Conservation (phyloP, 2,329 filamentous ascomycete species). For the Dothistroma septosporum region DNA sequence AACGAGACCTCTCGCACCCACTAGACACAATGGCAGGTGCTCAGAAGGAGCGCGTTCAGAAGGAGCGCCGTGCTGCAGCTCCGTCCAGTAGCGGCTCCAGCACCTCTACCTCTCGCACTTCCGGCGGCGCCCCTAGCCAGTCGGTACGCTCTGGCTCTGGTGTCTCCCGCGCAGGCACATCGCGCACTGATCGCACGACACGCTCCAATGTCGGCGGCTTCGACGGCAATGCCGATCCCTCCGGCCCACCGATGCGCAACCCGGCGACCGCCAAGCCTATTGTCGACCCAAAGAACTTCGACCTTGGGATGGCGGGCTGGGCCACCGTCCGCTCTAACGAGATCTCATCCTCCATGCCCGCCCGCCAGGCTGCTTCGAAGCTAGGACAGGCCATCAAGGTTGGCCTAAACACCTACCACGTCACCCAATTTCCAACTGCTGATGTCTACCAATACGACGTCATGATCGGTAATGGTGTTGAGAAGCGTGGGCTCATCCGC, state of each 20-base stretch:
- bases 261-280: slow-evolving; percentile 11
- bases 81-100: slow-evolving; percentile 5
- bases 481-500: slow-evolving; percentile 64
- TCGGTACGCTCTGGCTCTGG: slow-evolving; percentile 2
- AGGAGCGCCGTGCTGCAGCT: slow-evolving; percentile 8
- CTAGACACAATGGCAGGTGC: slow-evolving; percentile 16
- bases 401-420: slow-evolving; percentile 69
- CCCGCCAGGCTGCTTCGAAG: slow-evolving; percentile 37
- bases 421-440: slow-evolving; percentile 56
- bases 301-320: slow-evolving; percentile 28
- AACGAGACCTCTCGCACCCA: background rate
- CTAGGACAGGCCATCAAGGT: slow-evolving; percentile 40
- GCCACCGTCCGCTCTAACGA: slow-evolving; percentile 26
- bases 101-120: slow-evolving; percentile 10
- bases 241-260: slow-evolving; percentile 10
- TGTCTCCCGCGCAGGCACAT: slow-evolving; percentile 1
- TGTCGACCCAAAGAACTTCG: slow-evolving; percentile 26
- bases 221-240: slow-evolving; percentile 22
- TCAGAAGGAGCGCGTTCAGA: slow-evolving; percentile 16
- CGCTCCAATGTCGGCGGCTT: slow-evolving; percentile 12
- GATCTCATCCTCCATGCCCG: slow-evolving; percentile 13
- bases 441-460: slow-evolving; percentile 80
- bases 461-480: slow-evolving; percentile 57
- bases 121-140: slow-evolving; percentile 5
- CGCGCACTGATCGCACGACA: background rate